Evolutionary conservation across 495 filamentous ascomycete species (phyloP), one percentile per base, ranked within the genome.

Genomic region (Neurospora discreta): DNA sequence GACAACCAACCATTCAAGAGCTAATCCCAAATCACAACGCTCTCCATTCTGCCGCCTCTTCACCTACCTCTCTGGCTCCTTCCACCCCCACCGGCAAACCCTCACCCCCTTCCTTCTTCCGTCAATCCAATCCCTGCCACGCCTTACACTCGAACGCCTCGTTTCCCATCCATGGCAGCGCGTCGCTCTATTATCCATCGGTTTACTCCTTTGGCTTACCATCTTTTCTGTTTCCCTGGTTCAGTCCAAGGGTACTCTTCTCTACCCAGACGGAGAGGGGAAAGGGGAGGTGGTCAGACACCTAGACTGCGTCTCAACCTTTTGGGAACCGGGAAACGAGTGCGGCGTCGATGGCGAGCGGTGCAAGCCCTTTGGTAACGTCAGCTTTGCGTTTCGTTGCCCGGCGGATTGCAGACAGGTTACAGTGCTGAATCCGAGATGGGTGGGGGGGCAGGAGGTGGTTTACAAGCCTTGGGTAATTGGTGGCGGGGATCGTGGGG

Each of bases 301-400:
- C 91, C 30, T 78, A 16, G 86, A 89, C 23, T 95, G 92, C 75
- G 81, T 84, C 33, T 85, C 87, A 71, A 78, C 80, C 13, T 81
- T 79, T 39, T 93, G 92, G 92, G 79, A 81, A 38, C 82, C 84
- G 65, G 88, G 88, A 46, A 92, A 92, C 72, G 82, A 84, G 70
- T 97, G 93, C 76, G 93, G 93, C 15, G 74, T 95, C 5, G 87
- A 95, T 75, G 93, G 93, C 20, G 87, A 89, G 67, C 81, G 87
- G 73, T 97, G 93, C 81, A 86, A 89, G 23, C 93, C 93, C 0
- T 97, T 95, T 74, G 83, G 85, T 36, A 87, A 89, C 74, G 84
- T 84, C 68, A 85, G 84, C 3, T 85, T 92, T 71, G 84, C 91
- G n/a, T 95, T 97, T 76, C 86, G 91, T 65, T 97, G 93, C 75